A percentile compares a stretch with the other conserved stretches of the same genome.
phyloP scores from a whole-genome alignment of 2,329 filamentous ascomycete genomes.

The Pseudogymnoascus sp. region DNA sequence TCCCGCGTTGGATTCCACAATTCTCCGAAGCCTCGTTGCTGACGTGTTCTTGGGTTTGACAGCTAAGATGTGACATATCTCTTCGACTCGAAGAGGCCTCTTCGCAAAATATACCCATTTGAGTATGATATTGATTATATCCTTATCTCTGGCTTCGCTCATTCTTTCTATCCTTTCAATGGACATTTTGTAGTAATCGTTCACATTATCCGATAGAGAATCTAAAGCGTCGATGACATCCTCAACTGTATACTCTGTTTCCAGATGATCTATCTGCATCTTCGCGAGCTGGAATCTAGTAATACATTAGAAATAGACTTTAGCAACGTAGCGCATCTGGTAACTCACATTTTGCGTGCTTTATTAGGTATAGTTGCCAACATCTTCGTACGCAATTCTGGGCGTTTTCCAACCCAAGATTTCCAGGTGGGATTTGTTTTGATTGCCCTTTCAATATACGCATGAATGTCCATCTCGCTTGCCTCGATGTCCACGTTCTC shows the following conservation, averaged over 20 bases:
- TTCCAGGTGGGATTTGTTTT: neutral
- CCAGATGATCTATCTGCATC: neutral
- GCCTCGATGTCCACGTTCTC: neutral
- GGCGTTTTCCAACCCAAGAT: neutral
- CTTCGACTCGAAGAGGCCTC: neutral
- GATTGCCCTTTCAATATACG: neutral
- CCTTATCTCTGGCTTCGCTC: neutral
- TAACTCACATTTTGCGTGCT: neutral
- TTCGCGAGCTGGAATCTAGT: neutral
- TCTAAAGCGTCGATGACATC: neutral
- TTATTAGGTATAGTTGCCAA: neutral
- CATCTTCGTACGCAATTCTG: neutral
- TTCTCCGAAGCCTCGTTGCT: neutral
- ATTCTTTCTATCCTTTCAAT: neutral
- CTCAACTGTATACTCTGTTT: neutral
- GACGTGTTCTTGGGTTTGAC: neutral
- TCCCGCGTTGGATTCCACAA: neutral
- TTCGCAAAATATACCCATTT: neutral
- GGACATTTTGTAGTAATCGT: neutral
- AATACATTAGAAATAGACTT: neutral
- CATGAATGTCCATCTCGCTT: neutral
- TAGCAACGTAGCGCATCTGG: neutral
- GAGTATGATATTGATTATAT: neutral
- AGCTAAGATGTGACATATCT: neutral
- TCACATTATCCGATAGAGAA: neutral